Percentiles rank a stretch among this genome's conserved stretches.
These are phyloP conservation scores for Apiospora kogelbergensis DNA, from an alignment of 2,329 filamentous ascomycete genomes.

Conservation along the genomic window DNA sequence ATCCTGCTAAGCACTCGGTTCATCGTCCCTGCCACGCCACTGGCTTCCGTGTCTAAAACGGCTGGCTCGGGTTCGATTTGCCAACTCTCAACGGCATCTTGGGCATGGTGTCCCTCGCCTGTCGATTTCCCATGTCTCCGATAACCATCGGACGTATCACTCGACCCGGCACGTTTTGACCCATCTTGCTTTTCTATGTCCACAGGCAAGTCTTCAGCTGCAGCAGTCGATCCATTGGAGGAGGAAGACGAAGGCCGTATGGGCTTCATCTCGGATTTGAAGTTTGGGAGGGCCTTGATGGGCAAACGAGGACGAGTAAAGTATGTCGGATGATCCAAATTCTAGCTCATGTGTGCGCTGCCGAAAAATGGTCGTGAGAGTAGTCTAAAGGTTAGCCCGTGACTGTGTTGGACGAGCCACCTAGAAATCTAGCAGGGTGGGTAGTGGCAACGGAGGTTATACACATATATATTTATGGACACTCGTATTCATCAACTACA, in stretches of 20 bases:
- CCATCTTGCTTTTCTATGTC: neutral
- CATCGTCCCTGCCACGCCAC: conserved; percentile 28
- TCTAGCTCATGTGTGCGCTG: neutral
- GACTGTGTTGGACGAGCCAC: neutral
- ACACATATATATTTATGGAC: neutral
- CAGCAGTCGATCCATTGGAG: neutral
- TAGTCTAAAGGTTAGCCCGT: no score
- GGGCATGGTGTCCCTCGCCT: neutral
- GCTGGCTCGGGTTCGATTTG: conserved; percentile 23
- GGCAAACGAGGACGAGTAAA: neutral
- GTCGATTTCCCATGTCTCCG: neutral
- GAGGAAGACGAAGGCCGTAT: neutral
- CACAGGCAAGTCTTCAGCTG: conserved; percentile 3
- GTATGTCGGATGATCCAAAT: neutral
- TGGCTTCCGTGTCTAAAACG: conserved; percentile 23
- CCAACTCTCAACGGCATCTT: conserved; percentile 15
- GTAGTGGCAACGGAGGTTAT: neutral
- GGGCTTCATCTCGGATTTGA: neutral
- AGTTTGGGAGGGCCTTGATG: neutral
- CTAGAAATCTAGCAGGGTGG: neutral
- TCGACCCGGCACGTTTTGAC: neutral
- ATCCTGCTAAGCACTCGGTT: conserved; percentile 41
- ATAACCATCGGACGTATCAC: neutral
- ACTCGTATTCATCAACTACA: neutral
- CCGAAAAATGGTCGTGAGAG: neutral